Percentiles rank a stretch among this genome's conserved stretches.
These are phyloP conservation scores for Moelleriella libera DNA, from an alignment of 2,329 filamentous ascomycete genomes.

Conservation along the genomic window DNA sequence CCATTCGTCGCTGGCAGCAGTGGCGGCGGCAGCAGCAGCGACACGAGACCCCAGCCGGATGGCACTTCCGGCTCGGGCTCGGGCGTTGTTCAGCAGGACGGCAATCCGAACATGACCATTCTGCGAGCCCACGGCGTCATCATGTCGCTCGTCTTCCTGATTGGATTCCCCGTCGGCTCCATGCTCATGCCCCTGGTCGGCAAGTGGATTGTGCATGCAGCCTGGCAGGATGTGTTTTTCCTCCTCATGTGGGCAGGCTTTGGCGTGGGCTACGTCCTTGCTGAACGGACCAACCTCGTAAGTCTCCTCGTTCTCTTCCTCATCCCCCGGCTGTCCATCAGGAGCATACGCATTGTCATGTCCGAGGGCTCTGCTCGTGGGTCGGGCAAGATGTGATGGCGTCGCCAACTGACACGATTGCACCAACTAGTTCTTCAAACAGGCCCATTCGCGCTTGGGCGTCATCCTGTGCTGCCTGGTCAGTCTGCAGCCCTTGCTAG, in stretches of 20 bases:
- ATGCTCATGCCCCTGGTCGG: constrained; percentile 45
- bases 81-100: constrained; percentile 1
- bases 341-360: too few species aligned
- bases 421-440: constrained; percentile 32
- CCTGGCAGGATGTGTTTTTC: constrained; percentile 39
- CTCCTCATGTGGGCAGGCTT: constrained; percentile 46
- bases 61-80: not conserved
- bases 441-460: constrained; percentile 41
- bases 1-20: constrained; percentile 26
- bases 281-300: constrained; percentile 26
- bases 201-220: constrained; percentile 42
- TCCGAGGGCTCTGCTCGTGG: too few species aligned
- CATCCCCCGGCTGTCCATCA: not conserved
- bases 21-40: not conserved
- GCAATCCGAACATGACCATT: constrained; percentile 12
- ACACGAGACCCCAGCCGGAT: not conserved
- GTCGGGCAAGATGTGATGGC: constrained; percentile 6
- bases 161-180: constrained; percentile 46
- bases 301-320: constrained; percentile 11
- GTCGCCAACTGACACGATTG: not conserved
- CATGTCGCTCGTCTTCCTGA: constrained; percentile 44
- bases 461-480: constrained; percentile 38
- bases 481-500: constrained; percentile 42
- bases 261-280: constrained; percentile 37
- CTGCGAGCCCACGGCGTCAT: constrained; percentile 40